Percentiles rank a stretch among this genome's conserved stretches.
Conservation (phyloP, 805 yeast genomes). For the Pichia cephalocereana region DNA sequence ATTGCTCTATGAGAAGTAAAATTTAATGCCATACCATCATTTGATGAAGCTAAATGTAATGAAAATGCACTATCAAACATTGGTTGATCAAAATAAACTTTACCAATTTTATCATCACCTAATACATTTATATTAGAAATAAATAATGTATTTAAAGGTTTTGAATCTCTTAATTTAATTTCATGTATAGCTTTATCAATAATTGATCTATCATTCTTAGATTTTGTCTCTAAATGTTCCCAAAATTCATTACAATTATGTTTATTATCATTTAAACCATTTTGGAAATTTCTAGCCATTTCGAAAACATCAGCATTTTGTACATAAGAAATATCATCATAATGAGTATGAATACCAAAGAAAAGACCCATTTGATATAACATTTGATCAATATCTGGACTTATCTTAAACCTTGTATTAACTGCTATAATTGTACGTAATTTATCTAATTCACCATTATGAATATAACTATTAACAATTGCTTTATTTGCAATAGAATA, state of each 20-base stretch:
- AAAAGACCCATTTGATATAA: slow-evolving; percentile 3
- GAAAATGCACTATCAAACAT: slow-evolving; percentile 10
- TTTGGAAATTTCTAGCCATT: slow-evolving; percentile 3
- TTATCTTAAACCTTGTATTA: background rate
- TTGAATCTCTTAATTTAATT: no score
- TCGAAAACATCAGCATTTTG: background rate
- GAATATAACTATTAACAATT: no score
- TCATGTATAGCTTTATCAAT: background rate
- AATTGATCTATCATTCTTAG: background rate
- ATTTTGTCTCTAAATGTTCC: slow-evolving; percentile 1
- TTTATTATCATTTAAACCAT: background rate
- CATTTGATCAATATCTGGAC: background rate
- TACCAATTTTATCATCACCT: background rate
- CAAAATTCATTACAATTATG: background rate
- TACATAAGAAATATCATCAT: background rate
- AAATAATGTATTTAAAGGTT: slow-evolving; percentile 3
- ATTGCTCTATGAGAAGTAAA: slow-evolving; percentile 8
- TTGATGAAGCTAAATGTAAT: slow-evolving; percentile 3
- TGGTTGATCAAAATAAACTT: slow-evolving; percentile 10
- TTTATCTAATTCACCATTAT: no score
- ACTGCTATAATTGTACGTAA: background rate
- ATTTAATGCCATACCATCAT: slow-evolving; percentile 4
- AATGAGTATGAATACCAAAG: slow-evolving; percentile 5
- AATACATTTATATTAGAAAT: slow-evolving; percentile 9
- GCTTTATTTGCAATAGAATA: background rate